Base-by-base conservation (phyloP, 768 basidiomycete species). In the Mycena capillaripes region DNA sequence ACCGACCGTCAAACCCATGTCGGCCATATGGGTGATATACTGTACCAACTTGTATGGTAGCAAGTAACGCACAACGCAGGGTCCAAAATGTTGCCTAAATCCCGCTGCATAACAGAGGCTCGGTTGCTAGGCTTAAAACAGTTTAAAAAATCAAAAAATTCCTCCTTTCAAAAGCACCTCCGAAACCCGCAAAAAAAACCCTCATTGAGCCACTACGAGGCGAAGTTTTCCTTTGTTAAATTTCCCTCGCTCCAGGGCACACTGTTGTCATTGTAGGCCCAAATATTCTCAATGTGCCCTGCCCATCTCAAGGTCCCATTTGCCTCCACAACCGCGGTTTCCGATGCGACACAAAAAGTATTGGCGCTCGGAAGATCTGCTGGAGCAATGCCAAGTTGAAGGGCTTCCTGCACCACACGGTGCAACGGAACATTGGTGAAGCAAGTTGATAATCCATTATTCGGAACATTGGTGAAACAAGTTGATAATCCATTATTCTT, bases 231-330 rank as follows among this genome's bases (percentile, higher is more conserved):
- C 14, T 42, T 25, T 14, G 59, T 42, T n/a, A 61, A 46, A 30
- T 44, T 46, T 30, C 59, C 58, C 21, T 38, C 58, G 27, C 11
- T 59, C 58, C 58, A 59, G 5, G 23, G 21, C 3, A 59, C 58
- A 2, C 59, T 30, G 19, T 61, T 61, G 42, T 61, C 59, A 21
- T 61, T 61, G 42, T 61, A 61, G 2, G 59, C 59, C 59, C 59
- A 61, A 11, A 61, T 46, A 30, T 61, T 30, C 25, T 42, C 59
- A 16, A 32, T 25, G 9, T 58, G 34, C 17, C 57, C 57, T 9
- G 17, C 57, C 3, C 57, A 34, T 3, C 11, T 36, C 17, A 58
- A 34, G 5, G 2, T 3, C 4, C 57, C 57, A 38, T 58, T 30
- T 3, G 25, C 38, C 9, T 21, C 4, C 11, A 11, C 32, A 36